These are phyloP conservation scores for Tricholoma bakamatsutake DNA, from an alignment of 768 basidiomycete species.

Conservation along the genomic window DNA sequence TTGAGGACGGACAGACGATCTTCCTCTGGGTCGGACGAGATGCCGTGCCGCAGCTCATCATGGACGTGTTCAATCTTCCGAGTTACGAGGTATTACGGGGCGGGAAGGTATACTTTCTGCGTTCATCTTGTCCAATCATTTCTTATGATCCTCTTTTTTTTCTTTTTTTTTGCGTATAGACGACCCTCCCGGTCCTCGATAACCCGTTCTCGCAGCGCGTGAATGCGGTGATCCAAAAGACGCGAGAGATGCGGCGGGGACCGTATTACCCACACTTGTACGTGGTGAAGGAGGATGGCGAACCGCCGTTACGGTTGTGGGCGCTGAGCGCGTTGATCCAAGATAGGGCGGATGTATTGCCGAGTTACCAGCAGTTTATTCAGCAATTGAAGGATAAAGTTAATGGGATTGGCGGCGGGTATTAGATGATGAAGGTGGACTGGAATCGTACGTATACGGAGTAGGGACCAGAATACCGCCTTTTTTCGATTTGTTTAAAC, in stretches of 20 bases:
- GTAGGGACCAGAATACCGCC: not conserved
- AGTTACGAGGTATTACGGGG: slow-evolving; percentile 85
- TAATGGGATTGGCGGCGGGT: slow-evolving; percentile 19
- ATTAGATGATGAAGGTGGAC: slow-evolving; percentile 3
- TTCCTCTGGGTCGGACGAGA: slow-evolving; percentile 99
- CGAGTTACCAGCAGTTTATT: slow-evolving; percentile 95
- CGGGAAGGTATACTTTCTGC: slow-evolving; percentile 66
- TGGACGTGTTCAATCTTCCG: slow-evolving; percentile 91
- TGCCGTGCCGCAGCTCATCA: slow-evolving; percentile 90
- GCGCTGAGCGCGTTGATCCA: slow-evolving; percentile 92
- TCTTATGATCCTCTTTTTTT: too few species aligned
- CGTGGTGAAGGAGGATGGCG: slow-evolving; percentile 96
- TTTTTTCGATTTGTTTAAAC: not conserved
- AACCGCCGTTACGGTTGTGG: slow-evolving; percentile 92
- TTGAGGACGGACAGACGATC: slow-evolving; percentile 96
- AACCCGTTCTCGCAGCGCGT: slow-evolving; percentile 96
- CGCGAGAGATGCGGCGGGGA: slow-evolving; percentile 88
- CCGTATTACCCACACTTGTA: slow-evolving; percentile 93
- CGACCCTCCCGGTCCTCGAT: slow-evolving; percentile 83
- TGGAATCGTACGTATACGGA: not conserved
- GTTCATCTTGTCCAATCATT: not conserved
- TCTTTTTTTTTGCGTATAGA: slow-evolving; percentile 38
- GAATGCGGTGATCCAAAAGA: slow-evolving; percentile 91
- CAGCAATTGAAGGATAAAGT: slow-evolving; percentile 76
- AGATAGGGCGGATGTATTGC: slow-evolving; percentile 90